A percentile compares a stretch with the other conserved stretches of the same genome.
Conservation (phyloP, 306 rosid species). For the Castanospermum australe region DNA sequence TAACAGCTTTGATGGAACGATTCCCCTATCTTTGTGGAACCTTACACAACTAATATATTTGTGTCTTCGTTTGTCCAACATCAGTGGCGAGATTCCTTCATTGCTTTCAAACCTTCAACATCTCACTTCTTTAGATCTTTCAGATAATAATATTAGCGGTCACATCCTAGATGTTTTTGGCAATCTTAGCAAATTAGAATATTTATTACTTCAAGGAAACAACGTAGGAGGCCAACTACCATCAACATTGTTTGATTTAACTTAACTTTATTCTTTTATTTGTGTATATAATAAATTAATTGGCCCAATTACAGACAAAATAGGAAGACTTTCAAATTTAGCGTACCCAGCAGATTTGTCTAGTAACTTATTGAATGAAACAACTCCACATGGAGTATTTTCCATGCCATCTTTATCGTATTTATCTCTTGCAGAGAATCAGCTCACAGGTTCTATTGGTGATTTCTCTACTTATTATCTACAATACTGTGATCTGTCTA, state of each 20-base stretch:
- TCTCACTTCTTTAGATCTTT: neutral
- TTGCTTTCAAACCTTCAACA: neutral
- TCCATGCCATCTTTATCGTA: neutral
- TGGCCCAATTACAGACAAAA: neutral
- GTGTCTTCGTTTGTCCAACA: neutral
- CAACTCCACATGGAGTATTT: neutral
- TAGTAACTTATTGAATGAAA: neutral
- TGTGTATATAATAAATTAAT: neutral
- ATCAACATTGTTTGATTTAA: neutral
- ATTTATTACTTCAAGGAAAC: neutral
- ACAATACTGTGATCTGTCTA: neutral
- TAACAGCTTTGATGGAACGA: neutral
- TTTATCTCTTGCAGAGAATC: neutral
- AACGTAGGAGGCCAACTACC: neutral
- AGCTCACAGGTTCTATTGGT: neutral
- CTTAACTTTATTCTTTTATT: neutral
- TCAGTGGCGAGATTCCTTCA: constrained; percentile 7
- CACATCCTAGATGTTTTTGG: neutral
- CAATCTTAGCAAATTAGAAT: neutral
- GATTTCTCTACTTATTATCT: neutral
- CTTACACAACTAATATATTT: neutral
- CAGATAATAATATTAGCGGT: neutral
- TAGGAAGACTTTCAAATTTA: neutral
- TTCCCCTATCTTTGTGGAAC: neutral
- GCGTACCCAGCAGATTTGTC: neutral